Percentiles rank a stretch among this genome's conserved stretches.
Conservation (phyloP, 2,329 filamentous ascomycete species). For the Aureobasidium musti region DNA sequence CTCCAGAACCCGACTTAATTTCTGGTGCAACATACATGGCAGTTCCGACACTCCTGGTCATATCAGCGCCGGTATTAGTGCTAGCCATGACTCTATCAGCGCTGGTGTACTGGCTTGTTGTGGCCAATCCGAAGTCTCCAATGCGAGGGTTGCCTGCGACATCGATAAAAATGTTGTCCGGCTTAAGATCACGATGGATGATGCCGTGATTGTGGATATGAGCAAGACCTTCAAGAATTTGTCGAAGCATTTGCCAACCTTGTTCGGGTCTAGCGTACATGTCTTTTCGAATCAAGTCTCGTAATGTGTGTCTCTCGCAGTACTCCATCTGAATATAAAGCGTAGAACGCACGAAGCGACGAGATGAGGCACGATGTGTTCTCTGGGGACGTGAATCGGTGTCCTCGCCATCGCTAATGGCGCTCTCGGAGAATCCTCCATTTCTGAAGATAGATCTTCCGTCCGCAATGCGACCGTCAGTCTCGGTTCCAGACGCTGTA, state of each 20-base stretch:
- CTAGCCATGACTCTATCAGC: slow-evolving; percentile 54
- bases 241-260: slow-evolving; percentile 86
- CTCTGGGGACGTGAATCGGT: slow-evolving; percentile 36
- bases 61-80: slow-evolving; percentile 53
- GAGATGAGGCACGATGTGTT: slow-evolving; percentile 49
- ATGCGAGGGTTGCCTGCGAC: slow-evolving; percentile 88
- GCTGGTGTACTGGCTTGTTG: slow-evolving; percentile 73
- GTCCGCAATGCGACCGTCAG: neutral
- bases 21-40: slow-evolving; percentile 93
- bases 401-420: slow-evolving; percentile 24
- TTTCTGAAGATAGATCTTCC: slow-evolving; percentile 1
- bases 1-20: slow-evolving; percentile 69
- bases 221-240: slow-evolving; percentile 83
- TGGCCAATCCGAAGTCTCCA: slow-evolving; percentile 93
- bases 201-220: slow-evolving; percentile 91
- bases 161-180: slow-evolving; percentile 97
- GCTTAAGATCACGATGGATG: slow-evolving; percentile 94
- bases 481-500: slow-evolving; percentile 38
- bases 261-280: slow-evolving; percentile 74
- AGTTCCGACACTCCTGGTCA: slow-evolving; percentile 72
- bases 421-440: neutral
- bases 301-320: slow-evolving; percentile 88
- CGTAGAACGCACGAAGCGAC: slow-evolving; percentile 64
- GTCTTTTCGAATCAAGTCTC: slow-evolving; percentile 78
- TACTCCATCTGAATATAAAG: slow-evolving; percentile 99